Conservation (phyloP, 2,329 filamentous ascomycete species). For the Fusarium hostae region DNA sequence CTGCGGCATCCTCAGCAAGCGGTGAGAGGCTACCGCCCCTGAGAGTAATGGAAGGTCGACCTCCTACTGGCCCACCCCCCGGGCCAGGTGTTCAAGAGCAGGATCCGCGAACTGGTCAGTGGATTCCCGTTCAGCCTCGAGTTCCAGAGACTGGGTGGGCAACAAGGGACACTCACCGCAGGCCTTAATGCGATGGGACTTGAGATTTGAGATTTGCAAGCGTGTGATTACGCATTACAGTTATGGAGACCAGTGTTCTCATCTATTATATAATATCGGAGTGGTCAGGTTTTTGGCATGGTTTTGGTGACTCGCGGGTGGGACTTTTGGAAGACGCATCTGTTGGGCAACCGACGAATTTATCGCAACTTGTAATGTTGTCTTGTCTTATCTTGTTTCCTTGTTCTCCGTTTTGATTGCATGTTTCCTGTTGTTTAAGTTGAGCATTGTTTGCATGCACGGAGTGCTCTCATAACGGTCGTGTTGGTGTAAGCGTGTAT, state of each 20-base stretch:
- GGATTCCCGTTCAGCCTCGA: conserved; percentile 48
- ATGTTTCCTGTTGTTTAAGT: conserved; percentile 29
- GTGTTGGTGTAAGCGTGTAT: conserved; percentile 29
- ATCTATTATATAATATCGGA: conserved; percentile 40
- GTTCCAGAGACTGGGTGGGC: conserved; percentile 53
- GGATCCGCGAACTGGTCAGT: conserved; percentile 51
- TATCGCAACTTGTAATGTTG: conserved; percentile 25
- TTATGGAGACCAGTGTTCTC: conserved; percentile 17
- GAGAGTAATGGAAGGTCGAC: conserved; percentile 56
- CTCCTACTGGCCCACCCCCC: conserved; percentile 35
- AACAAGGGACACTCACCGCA: conserved; percentile 44
- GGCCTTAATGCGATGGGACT: conserved; percentile 34
- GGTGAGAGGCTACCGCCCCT: conserved; percentile 61
- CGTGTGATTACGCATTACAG: not conserved
- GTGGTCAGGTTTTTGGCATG: conserved; percentile 32
- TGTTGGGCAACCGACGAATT: conserved; percentile 44
- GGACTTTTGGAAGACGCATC: conserved; percentile 45
- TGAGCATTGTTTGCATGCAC: conserved; percentile 26
- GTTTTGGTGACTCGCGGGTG: conserved; percentile 36
- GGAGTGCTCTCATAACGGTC: conserved; percentile 14
- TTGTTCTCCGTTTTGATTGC: conserved; percentile 8
- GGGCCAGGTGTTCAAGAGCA: conserved; percentile 49
- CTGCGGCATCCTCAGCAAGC: conserved; percentile 51
- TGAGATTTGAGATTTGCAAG: conserved; percentile 9
- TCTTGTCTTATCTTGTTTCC: conserved; percentile 21